A percentile compares a stretch with the other conserved stretches of the same genome.
phyloP scores from a whole-genome alignment of 2,329 filamentous ascomycete genomes.

The Fusarium pseudoanthophilum region DNA sequence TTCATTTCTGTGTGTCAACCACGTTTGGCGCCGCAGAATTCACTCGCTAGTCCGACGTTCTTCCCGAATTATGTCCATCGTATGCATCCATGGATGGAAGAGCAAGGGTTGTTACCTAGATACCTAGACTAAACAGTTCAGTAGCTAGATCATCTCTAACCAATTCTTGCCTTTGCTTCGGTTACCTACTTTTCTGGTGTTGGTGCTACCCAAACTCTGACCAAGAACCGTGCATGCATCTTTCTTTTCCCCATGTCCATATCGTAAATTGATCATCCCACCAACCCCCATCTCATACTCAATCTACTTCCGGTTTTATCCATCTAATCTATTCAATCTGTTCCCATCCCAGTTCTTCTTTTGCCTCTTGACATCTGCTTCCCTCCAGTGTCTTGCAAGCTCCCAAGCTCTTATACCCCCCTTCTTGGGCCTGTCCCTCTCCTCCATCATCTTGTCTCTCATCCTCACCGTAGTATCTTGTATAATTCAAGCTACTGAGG shows the following conservation, averaged over 20 bases:
- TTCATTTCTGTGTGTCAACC: slow-evolving; percentile 5
- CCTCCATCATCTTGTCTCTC: background rate
- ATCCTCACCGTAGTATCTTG: background rate
- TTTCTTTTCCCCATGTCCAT: slow-evolving; percentile 1
- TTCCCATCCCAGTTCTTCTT: slow-evolving; percentile 4
- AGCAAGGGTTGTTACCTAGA: slow-evolving; percentile 1
- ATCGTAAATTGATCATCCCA: slow-evolving; percentile 18
- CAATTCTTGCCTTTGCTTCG: slow-evolving; percentile 6
- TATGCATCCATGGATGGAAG: slow-evolving; percentile 5
- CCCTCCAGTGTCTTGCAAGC: background rate
- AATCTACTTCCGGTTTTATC: background rate
- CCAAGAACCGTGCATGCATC: background rate
- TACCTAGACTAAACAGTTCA: background rate
- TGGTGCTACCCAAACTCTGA: slow-evolving; percentile 9
- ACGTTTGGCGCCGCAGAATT: slow-evolving; percentile 16
- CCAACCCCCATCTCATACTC: background rate
- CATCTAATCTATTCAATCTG: slow-evolving; percentile 28
- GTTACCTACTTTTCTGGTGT: slow-evolving; percentile 10
- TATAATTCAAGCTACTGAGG: slow-evolving; percentile 10
- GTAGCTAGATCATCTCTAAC: background rate
- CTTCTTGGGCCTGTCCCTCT: background rate
- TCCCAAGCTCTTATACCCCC: slow-evolving; percentile 15
- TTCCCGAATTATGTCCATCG: background rate
- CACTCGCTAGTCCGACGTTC: background rate
- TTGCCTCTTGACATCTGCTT: slow-evolving; percentile 5